These are phyloP conservation scores for Candida adriatica DNA, from an alignment of 805 yeast species.

Conservation along the genomic window DNA sequence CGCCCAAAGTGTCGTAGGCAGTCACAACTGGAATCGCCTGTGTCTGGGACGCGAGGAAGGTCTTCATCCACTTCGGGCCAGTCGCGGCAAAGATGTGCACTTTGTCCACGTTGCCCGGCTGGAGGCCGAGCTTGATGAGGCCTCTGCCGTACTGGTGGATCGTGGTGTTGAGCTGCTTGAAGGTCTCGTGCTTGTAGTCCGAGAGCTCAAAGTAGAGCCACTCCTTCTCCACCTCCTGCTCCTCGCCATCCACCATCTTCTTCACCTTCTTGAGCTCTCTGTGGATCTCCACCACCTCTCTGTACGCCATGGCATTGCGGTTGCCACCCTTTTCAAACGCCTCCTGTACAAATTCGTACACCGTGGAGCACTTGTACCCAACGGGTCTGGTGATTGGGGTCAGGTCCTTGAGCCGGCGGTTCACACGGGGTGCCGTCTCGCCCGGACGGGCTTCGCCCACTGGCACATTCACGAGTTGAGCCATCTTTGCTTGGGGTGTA, in stretches of 20 bases:
- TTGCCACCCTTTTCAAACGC: constrained; percentile 50
- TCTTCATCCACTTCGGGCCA: constrained; percentile 85
- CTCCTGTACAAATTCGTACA: constrained; percentile 63
- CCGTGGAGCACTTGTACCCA: constrained; percentile 56
- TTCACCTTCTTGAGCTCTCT: constrained; percentile 67
- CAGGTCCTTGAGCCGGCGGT: constrained; percentile 37
- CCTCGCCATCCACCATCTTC: constrained; percentile 74
- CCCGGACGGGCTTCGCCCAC: constrained; percentile 68
- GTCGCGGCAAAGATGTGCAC: constrained; percentile 87
- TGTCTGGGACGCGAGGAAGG: constrained; percentile 68
- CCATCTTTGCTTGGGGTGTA: constrained; percentile 10
- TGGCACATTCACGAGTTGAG: constrained; percentile 38
- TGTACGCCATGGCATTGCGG: constrained; percentile 63
- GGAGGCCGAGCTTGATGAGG: constrained; percentile 62
- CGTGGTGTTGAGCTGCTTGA: constrained; percentile 43
- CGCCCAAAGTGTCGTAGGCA: constrained; percentile 94
- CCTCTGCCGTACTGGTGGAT: constrained; percentile 66
- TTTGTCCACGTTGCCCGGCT: constrained; percentile 51
- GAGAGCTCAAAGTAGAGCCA: constrained; percentile 84
- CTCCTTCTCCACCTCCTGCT: constrained; percentile 64
- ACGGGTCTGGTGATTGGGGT: constrained; percentile 52
- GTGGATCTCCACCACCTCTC: constrained; percentile 69
- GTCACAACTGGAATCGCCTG: constrained; percentile 86
- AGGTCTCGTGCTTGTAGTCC: constrained; percentile 61
- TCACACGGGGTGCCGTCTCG: constrained; percentile 81